Base-by-base conservation (phyloP, 169 alveolate genomes). In the Plasmodium adleri region DNA sequence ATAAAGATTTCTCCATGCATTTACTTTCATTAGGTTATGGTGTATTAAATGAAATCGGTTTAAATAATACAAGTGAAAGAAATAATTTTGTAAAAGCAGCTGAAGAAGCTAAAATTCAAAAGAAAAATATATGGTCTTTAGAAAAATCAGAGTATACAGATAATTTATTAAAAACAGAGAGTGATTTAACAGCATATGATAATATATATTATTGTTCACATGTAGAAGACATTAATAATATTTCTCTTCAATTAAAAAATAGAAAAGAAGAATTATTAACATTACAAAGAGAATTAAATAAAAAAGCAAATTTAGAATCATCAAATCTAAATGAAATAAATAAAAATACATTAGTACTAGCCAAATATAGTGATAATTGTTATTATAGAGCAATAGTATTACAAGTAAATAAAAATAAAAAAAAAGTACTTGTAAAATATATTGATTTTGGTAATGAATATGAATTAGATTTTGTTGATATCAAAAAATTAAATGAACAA, bases 381-480 rank as follows among this genome's bases (percentile, higher is more conserved):
- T 83, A 71, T 52, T 83, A 83, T 54, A 47, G 91, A 28, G 91
- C 91, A 5, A 63, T 83, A 3, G 60, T 83, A 22, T 50, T 83
- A 22, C 91, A 83, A 39, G 66, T 83, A 15, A 70, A 70, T 83
- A 83, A 83, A 58, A 62, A 32, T 8, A 83, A 83, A 72, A 68
- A 83, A 20, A 83, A 70, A 70, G 83, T 64, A 17, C 15, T 70
- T 12, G 91, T 83, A 28, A 83, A 83, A 47, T 83, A 83, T 45
- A 83, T 83, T 15, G 91, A 83, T 50, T 83, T 83, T 70, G 91
- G 91, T 8, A 83, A 83, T 83, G 91, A 83, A 24, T 83, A 83
- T 32, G 91, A 83, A 49, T 24, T 83, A 68, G 60, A 70, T 70
- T 67, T 83, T 68, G 50, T 20, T 22, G 91, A 83, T 45, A 56